A percentile compares a stretch with the other conserved stretches of the same genome.
These are phyloP conservation scores for Corinectria fuckeliana DNA, from an alignment of 2,329 filamentous ascomycete genomes.

Conservation along the genomic window DNA sequence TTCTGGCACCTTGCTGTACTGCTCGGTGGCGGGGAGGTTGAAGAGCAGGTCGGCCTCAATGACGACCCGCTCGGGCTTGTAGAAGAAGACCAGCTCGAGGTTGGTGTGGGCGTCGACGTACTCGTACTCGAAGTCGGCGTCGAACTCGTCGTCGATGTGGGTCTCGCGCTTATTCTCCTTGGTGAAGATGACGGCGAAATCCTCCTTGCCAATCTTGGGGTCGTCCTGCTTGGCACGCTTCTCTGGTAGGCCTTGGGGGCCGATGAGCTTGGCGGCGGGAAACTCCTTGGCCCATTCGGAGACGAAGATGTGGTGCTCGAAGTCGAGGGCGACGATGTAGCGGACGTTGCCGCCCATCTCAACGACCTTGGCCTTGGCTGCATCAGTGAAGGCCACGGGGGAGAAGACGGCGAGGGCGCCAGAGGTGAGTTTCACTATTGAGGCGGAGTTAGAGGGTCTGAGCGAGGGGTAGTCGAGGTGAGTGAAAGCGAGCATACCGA, in stretches of 20 bases:
- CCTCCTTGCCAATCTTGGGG: constrained; percentile 54
- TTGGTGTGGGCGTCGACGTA: constrained; percentile 82
- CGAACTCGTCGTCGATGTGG: constrained; percentile 77
- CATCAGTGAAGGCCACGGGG: constrained; percentile 82
- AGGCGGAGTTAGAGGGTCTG: constrained; percentile 4
- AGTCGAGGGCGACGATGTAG: constrained; percentile 87
- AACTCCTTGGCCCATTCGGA: constrained; percentile 83
- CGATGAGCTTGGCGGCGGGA: constrained; percentile 80
- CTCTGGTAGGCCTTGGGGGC: constrained; percentile 80
- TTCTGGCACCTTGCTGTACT: constrained; percentile 74
- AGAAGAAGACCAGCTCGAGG: constrained; percentile 86
- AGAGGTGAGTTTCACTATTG: constrained; percentile 74
- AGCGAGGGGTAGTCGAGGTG: not conserved
- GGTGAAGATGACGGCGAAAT: constrained; percentile 73
- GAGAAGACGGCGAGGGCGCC: constrained; percentile 89
- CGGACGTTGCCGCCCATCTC: constrained; percentile 72
- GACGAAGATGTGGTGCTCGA: constrained; percentile 95
- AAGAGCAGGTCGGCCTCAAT: constrained; percentile 93
- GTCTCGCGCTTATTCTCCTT: constrained; percentile 58
- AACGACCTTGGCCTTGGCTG: constrained; percentile 68
- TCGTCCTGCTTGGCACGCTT: constrained; percentile 70
- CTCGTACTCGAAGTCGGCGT: constrained; percentile 84
- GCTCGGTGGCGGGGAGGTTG: constrained; percentile 87
- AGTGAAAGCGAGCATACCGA: constrained; percentile 61
- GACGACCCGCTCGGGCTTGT: constrained; percentile 78